Conservation (phyloP, 768 basidiomycete genomes). For the Kondoa subrosea region DNA sequence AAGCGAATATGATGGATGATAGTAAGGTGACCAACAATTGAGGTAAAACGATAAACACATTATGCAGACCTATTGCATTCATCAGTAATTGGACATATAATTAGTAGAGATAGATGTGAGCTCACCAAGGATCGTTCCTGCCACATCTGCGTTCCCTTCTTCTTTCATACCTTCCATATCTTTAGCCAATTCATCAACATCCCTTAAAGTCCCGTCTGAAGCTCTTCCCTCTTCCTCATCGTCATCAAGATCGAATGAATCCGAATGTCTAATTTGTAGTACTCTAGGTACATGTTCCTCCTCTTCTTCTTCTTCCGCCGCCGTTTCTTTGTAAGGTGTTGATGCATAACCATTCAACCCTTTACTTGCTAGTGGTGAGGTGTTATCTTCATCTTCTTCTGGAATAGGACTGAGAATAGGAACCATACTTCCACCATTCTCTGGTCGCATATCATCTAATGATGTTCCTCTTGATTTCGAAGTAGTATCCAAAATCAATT, state of each 20-base stretch:
- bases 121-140: conserved; percentile 28
- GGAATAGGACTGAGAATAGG: conserved; percentile 4
- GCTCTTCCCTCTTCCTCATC: too few relatives aligned
- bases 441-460: neutral
- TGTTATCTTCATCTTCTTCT: conserved; percentile 4
- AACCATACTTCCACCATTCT: neutral
- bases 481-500: conserved; percentile 18
- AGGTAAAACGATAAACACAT: conserved; percentile 36
- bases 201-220: neutral
- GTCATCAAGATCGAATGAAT: neutral
- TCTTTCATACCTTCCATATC: conserved; percentile 2
- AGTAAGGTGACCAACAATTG: conserved; percentile 33
- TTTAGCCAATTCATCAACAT: conserved; percentile 5
- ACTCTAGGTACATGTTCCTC: conserved; percentile 1
- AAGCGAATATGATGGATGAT: conserved; percentile 3
- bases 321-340: too few relatives aligned
- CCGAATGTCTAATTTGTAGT: conserved; percentile 3
- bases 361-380: too few relatives aligned
- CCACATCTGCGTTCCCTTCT: conserved; percentile 12
- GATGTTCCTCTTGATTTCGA: conserved; percentile 15
- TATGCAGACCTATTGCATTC: conserved; percentile 28
- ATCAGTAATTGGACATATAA: neutral
- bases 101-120: neutral
- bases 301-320: conserved; percentile 6
- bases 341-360: too few relatives aligned